These are phyloP conservation scores for Cryptococcus maquisensis DNA, from an alignment of 1,284 basidiomycete species.

Conservation along the genomic window DNA sequence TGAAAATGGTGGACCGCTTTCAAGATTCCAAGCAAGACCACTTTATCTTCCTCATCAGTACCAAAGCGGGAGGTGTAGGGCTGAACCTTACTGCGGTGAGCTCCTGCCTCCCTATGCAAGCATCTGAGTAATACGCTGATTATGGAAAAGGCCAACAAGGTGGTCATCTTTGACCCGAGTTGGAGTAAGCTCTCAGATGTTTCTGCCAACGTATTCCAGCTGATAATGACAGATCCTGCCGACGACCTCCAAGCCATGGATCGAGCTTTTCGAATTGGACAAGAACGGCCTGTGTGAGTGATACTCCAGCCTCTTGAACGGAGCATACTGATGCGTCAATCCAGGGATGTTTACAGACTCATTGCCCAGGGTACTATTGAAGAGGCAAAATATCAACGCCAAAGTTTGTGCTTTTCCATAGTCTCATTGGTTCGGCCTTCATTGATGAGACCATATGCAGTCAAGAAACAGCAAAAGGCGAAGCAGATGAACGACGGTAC, in stretches of 20 bases:
- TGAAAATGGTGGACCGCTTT: slow-evolving; percentile 51
- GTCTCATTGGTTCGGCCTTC: not conserved
- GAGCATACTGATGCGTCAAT: not conserved
- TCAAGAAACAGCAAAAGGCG: slow-evolving; percentile 42
- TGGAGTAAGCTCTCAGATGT: slow-evolving; percentile 39
- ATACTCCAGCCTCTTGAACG: not conserved
- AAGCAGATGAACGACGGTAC: slow-evolving; percentile 46
- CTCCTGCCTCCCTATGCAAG: not conserved
- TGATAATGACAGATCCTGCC: slow-evolving; percentile 38
- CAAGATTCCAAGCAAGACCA: slow-evolving; percentile 45
- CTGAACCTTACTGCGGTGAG: slow-evolving; percentile 45
- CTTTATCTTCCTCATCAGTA: slow-evolving; percentile 49
- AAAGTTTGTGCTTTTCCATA: slow-evolving; percentile 31
- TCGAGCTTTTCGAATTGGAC: slow-evolving; percentile 54
- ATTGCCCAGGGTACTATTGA: slow-evolving; percentile 54
- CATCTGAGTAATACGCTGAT: not conserved
- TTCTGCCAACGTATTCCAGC: not conserved
- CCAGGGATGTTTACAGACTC: slow-evolving; percentile 52
- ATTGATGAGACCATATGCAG: slow-evolving; percentile 15
- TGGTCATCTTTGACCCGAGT: slow-evolving; percentile 51
- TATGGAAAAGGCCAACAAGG: slow-evolving; percentile 45
- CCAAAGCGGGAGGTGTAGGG: slow-evolving; percentile 42
- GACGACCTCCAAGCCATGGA: slow-evolving; percentile 51
- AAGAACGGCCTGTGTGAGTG: slow-evolving; percentile 52
- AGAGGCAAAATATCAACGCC: slow-evolving; percentile 50